Base-by-base conservation (phyloP, 371 early-diverging fungal genomes). In the Mortierella sp. region DNA sequence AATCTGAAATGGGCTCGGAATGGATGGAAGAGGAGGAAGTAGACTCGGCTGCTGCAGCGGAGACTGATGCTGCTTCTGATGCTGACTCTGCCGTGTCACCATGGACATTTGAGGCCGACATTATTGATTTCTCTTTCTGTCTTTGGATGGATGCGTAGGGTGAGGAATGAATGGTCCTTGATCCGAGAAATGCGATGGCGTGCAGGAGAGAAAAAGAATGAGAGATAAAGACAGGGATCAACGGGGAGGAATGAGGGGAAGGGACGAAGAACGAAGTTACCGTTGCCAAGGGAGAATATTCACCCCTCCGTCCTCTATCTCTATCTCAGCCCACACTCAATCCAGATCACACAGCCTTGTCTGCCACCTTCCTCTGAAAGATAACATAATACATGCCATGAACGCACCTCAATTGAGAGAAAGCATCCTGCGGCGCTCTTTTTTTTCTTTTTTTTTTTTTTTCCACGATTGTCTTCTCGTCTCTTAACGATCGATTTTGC, bases 221-320 rank as follows among this genome's bases (percentile, higher is more conserved):
- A 48, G 4, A 30, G n/a, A 49, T 34, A 30, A 28, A 23, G 15
- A 21, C 21, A 48, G 28, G 12, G 11, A 23, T 21, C 26, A 50
- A 50, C 19, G n/a, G n/a, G n/a, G n/a, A n/a, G n/a, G 21, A 37
- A 34, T 4, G 24, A 37, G 4, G 24, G 14, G 12, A 27, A 37
- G 14, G 32, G 24, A 56, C 21, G 6, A 19, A 11, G 15, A 15
- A 23, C 37, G 14, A n/a, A 27, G 6, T 8, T 27, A n/a, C 30
- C 17, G 6, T n/a, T 23, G 23, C 26, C 24, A 48, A 37, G 65
- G 65, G 28, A 31, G 49, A 64, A 64, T 41, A 34, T 64, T 64
- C 49, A 42, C 17, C 64, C 56, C 46, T 24, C 6, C 27, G 28
- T 23, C 7, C 49, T 4, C 19, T 56, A 11, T 3, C 34, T 21